These are phyloP conservation scores for Boletellus ananas DNA, from an alignment of 768 basidiomycete species.

Conservation along the genomic window DNA sequence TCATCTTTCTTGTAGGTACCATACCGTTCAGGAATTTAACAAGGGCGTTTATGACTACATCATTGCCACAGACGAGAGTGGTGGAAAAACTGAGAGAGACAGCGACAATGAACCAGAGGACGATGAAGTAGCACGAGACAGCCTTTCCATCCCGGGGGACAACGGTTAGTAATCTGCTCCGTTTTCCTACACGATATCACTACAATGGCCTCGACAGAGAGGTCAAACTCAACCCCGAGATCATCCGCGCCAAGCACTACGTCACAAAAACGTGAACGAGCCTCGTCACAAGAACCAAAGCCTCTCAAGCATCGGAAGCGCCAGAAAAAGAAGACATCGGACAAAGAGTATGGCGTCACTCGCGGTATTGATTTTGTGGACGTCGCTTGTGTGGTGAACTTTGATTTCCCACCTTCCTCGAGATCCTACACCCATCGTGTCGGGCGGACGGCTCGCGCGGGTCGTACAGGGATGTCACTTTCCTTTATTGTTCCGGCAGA, in stretches of 20 bases:
- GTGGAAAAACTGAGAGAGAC: conserved; percentile 49
- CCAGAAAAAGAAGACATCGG: conserved; percentile 47
- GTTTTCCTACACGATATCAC: conserved; percentile 27
- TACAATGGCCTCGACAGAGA: conserved; percentile 38
- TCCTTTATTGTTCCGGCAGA: conserved; percentile 77
- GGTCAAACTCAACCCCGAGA: conserved; percentile 19
- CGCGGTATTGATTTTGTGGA: conserved; percentile 97
- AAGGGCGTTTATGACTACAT: conserved; percentile 98
- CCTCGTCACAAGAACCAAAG: conserved; percentile 36
- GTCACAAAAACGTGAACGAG: conserved; percentile 58
- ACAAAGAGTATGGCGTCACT: conserved; percentile 89
- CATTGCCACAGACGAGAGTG: conserved; percentile 93
- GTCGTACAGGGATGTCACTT: conserved; percentile 86
- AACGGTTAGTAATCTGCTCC: conserved; percentile 26
- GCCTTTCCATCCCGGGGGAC: conserved; percentile 10
- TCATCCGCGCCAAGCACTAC: conserved; percentile 5
- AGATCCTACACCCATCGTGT: conserved; percentile 93
- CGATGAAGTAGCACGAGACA: conserved; percentile 19
- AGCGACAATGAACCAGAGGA: conserved; percentile 43
- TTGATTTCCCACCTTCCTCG: conserved; percentile 88
- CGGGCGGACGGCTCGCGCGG: conserved; percentile 94
- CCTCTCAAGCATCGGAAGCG: conserved; percentile 46
- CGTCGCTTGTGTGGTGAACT: conserved; percentile 96
- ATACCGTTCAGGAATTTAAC: conserved; percentile 98
- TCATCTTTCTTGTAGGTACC: conserved; percentile 55